Evolutionary conservation across 1,139 yeast species (phyloP), one percentile per base, ranked within the genome.

Genomic region (Scheffersomyces titani): DNA sequence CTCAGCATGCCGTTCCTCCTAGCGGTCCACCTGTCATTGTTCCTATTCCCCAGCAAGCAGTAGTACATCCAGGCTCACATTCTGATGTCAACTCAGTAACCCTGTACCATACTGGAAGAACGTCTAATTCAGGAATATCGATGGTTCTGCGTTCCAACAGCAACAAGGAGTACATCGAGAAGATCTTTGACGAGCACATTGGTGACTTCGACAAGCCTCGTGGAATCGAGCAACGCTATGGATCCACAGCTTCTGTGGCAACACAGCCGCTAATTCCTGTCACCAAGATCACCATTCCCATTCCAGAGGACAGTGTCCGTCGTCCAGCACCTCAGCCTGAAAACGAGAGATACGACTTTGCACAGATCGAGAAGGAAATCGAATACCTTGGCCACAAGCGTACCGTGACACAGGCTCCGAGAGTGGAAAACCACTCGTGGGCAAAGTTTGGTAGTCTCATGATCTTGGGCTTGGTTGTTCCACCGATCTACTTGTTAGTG

Each of bases 401-500:
- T 19, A 20, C 16, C 3, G 22, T 20, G 22, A 46, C 20, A 16
- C 22, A 19, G 20, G 3, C 49, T 4, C 49, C 49, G 13, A n/a
- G 19, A 18, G 20, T 46, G 13, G 49, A 46, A n/a, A 19, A 19
- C n/a, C 49, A 46, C 20, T 46, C 49, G 24, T 46, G 49, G 49
- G 16, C 22, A 13, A 46, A 20, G 11, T 46, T 19, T 19, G 49
- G 49, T 9, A 22, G 49, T 13, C 49, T 75, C 63, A 68, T 73
- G 75, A 50, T 69, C 3, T 19, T 72, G 6, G 79, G 78, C 2
- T 62, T 76, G 20, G 50, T 76, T 9, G 60, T 74, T 1, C 80
- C 81, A 5, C 81, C 81, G 1, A 51, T 77, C 5, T 77, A 65
- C 60, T 74, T 75, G 52, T 61, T 76, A 40, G 53, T 76, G 5